Base-by-base conservation (phyloP, 176 grass and related monocot species). In the Urochloa ruziziensis region DNA sequence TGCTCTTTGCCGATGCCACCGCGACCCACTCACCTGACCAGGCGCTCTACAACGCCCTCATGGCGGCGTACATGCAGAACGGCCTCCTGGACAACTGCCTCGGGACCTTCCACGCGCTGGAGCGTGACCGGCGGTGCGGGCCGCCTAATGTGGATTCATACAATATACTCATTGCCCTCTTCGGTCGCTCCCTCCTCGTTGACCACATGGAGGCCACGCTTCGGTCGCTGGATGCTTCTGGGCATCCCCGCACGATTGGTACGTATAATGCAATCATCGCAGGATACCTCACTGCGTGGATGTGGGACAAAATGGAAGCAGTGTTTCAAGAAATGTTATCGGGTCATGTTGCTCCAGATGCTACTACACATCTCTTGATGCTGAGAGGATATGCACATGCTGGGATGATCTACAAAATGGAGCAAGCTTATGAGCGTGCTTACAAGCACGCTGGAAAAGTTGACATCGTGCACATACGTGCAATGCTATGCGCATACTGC, bases 401-500 rank as follows among this genome's bases (percentile, higher is more conserved):
- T 0, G 85, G 89, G 17, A 83, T 89, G 86, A 74, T 92, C 10
- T 85, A 81, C 64, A 99, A 90, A 84, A 96, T 99, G 96, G 96
- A 99, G 66, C 74, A 53, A 10, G 85, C 88, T 70, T 99, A 96
- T 74, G 79, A 90, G 71, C 73, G 74, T 62, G 85, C 87, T 66
- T 40, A 66, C 11, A 75, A 94, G 62, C 61, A 82, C 58, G 87
- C 63, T 29, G 63, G 75, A 23, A 61, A 83, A 48, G 70, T 85
- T 56, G 73, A 89, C 16, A 29, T 34, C 23, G 33, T 77, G 54
- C 75, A 92, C 65, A 83, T 99, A 75, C 86, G 86, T 58, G 85
- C 91, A 84, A 94, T 99, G 96, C 48, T 99, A 18, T 90, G 89
- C 15, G 93, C 96, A 44, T 99, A 99, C 67, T 91, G 91, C 88